Conservation (phyloP, 2,329 filamentous ascomycete species). For the Fusarium sp. region DNA sequence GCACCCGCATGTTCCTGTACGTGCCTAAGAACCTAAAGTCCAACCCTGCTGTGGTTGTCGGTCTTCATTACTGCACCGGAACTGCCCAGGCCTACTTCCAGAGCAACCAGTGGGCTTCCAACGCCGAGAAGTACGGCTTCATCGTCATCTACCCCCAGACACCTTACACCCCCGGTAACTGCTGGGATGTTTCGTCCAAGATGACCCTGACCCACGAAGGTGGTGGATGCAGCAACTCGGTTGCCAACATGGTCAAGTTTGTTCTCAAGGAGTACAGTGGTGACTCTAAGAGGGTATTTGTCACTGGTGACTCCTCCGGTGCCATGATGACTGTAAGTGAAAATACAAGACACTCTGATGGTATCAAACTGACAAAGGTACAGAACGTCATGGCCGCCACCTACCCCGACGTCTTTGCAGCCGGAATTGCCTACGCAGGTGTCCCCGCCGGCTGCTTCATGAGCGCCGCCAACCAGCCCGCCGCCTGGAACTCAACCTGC, state of each 20-base stretch:
- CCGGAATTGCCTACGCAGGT: conserved; percentile 21
- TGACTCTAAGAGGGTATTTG: conserved; percentile 21
- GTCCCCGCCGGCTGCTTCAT: conserved; percentile 21
- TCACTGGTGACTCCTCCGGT: conserved; percentile 26
- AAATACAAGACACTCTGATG: too few relatives aligned
- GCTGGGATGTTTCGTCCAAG: conserved; percentile 27
- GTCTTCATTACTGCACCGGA: conserved; percentile 17
- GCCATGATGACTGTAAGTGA: conserved; percentile 28
- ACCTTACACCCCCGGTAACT: conserved; percentile 16
- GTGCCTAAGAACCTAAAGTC: conserved; percentile 19
- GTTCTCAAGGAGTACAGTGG: conserved; percentile 18
- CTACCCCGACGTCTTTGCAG: conserved; percentile 16
- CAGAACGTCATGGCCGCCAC: conserved; percentile 26
- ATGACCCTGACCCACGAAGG: conserved; percentile 23
- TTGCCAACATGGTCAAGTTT: conserved; percentile 29
- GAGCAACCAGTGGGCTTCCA: conserved; percentile 19
- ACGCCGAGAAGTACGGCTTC: conserved; percentile 27
- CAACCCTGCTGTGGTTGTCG: conserved; percentile 27
- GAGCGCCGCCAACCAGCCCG: conserved; percentile 15
- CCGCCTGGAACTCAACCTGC: conserved; percentile 21
- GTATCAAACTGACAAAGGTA: not conserved
- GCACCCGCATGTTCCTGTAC: conserved; percentile 24
- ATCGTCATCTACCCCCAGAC: conserved; percentile 27
- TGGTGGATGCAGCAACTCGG: conserved; percentile 14
- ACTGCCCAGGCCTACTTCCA: conserved; percentile 13